These are phyloP conservation scores for Neofusicoccum kwambonambiense DNA, from an alignment of 2,329 filamentous ascomycete genomes.

Conservation along the genomic window DNA sequence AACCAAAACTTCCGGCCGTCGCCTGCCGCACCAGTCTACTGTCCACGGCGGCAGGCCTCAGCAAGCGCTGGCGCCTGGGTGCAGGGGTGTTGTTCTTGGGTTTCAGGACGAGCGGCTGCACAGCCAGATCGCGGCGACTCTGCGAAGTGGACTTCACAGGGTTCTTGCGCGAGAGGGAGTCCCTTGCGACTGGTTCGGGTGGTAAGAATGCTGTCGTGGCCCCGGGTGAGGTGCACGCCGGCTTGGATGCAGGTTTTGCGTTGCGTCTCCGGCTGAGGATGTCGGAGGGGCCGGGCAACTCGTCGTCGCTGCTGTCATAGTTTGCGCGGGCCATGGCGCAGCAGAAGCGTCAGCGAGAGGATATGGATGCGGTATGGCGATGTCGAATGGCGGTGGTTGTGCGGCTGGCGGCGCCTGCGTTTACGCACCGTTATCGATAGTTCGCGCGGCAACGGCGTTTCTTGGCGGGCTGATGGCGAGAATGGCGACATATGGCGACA, in stretches of 20 bases:
- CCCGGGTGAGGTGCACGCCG: background rate
- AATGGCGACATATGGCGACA: slow-evolving; percentile 16
- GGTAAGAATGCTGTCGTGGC: background rate
- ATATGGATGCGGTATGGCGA: background rate
- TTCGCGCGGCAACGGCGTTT: slow-evolving; percentile 12
- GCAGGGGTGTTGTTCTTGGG: slow-evolving; percentile 24
- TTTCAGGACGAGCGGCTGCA: slow-evolving; percentile 23
- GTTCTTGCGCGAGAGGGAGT: background rate
- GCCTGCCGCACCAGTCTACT: slow-evolving; percentile 22
- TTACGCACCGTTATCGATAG: slow-evolving; percentile 5
- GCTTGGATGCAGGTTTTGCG: background rate
- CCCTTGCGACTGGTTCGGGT: no score
- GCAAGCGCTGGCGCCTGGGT: slow-evolving; percentile 30
- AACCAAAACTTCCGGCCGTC: slow-evolving; percentile 24
- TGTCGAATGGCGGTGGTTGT: background rate
- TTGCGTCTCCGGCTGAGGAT: background rate
- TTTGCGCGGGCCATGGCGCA: slow-evolving; percentile 2
- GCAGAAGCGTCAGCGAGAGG: background rate
- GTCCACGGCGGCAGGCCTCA: slow-evolving; percentile 34
- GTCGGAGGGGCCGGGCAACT: background rate
- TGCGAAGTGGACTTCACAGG: background rate
- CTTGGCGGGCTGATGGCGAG: slow-evolving; percentile 8
- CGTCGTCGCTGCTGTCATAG: slow-evolving; percentile 14
- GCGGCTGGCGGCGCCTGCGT: background rate
- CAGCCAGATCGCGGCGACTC: background rate